These are phyloP conservation scores for Chondrostereum purpureum DNA, from an alignment of 1,284 basidiomycete genomes.

Conservation along the genomic window DNA sequence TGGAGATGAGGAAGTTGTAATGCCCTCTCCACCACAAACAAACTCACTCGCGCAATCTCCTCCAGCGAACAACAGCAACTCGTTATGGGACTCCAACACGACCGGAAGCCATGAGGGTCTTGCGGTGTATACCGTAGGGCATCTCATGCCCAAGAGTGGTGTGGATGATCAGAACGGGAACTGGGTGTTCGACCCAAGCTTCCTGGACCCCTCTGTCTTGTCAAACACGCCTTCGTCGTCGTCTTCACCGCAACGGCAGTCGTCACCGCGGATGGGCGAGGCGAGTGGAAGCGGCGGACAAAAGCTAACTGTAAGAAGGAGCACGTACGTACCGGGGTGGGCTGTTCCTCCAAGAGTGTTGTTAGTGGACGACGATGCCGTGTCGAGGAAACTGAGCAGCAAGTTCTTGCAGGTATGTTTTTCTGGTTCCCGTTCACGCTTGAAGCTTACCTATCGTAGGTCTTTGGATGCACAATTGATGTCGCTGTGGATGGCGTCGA, in stretches of 20 bases:
- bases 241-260: conserved; percentile 5
- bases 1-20: conserved; percentile 14
- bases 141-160: conserved; percentile 56
- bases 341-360: conserved; percentile 82
- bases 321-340: conserved; percentile 85
- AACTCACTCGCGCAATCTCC: not conserved
- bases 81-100: not conserved
- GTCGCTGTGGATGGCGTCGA: conserved; percentile 92
- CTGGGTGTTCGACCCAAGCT: conserved; percentile 43
- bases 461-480: conserved; percentile 93
- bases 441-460: no score
- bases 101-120: conserved; percentile 49
- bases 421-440: no score
- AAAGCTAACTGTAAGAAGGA: conserved; percentile 60
- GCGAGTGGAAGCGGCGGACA: conserved; percentile 12
- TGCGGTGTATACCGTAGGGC: conserved; percentile 79
- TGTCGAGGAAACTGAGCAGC: conserved; percentile 81
- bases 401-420: conserved; percentile 95
- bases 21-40: conserved; percentile 11
- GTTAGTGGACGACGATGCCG: conserved; percentile 93
- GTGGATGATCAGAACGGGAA: conserved; percentile 50
- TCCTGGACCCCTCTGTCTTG: conserved; percentile 10
- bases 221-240: conserved; percentile 14
- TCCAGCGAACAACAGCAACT: no score
- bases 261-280: conserved; percentile 2